Percentiles rank a stretch among this genome's conserved stretches.
phyloP scores from a whole-genome alignment of 1,284 basidiomycete genomes.

The Apiotrichum sp. region DNA sequence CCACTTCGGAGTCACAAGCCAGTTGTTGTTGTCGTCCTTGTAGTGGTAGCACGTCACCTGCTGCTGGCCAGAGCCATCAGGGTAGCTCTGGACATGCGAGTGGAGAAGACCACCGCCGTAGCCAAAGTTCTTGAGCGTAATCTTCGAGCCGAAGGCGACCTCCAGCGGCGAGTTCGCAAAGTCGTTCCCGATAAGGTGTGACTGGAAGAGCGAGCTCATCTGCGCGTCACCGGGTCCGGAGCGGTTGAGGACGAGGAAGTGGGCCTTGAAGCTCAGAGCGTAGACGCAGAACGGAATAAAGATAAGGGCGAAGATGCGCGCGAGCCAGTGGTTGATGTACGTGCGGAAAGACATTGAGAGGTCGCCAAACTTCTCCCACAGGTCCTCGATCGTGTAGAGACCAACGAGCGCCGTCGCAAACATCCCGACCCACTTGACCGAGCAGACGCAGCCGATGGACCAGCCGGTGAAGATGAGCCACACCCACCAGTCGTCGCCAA shows the following conservation, averaged over 20 bases:
- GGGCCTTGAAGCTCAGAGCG: conserved; percentile 89
- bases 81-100: conserved; percentile 92
- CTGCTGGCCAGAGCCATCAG: conserved; percentile 86
- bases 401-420: conserved; percentile 94
- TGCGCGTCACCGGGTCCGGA: conserved; percentile 95
- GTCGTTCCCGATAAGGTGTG: conserved; percentile 90
- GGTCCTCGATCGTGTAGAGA: conserved; percentile 91
- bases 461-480: conserved; percentile 87
- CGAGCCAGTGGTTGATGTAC: conserved; percentile 86
- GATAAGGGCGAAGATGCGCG: conserved; percentile 79
- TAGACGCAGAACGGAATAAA: conserved; percentile 85
- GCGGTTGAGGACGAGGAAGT: conserved; percentile 89
- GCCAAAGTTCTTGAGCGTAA: conserved; percentile 96
- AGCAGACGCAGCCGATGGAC: conserved; percentile 92
- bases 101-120: conserved; percentile 95
- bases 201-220: conserved; percentile 98
- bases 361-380: conserved; percentile 98
- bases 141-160: conserved; percentile 78
- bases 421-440: conserved; percentile 93
- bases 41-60: conserved; percentile 99
- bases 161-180: conserved; percentile 85
- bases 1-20: conserved; percentile 76
- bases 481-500: conserved; percentile 92
- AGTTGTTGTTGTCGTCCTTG: conserved; percentile 97
- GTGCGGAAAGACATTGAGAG: conserved; percentile 77